phyloP scores from a whole-genome alignment of 805 yeast genomes.

The Yarrowia yakushimensis region DNA sequence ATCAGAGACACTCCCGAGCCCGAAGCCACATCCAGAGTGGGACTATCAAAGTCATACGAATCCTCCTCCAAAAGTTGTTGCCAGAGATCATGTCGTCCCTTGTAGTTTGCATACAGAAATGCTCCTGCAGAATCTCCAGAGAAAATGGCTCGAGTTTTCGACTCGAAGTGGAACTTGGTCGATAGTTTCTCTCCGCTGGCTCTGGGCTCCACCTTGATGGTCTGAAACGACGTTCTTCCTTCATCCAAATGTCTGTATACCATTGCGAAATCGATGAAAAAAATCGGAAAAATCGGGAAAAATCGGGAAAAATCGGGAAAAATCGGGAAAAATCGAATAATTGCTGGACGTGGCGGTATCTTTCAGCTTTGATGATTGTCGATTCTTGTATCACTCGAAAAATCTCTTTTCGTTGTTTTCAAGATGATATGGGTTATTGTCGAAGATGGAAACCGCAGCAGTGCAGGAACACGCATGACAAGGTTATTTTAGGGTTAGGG shows the following conservation, averaged over 20 bases:
- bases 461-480: too few species aligned
- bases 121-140: constrained; percentile 13
- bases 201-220: constrained; percentile 15
- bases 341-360: too few species aligned
- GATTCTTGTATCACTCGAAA: too few species aligned
- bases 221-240: background rate
- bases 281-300: background rate
- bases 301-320: background rate
- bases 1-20: constrained; percentile 20
- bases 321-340: too few species aligned
- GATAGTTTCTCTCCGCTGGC: background rate
- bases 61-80: background rate
- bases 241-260: background rate
- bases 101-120: constrained; percentile 22
- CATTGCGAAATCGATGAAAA: background rate
- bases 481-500: too few species aligned
- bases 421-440: too few species aligned
- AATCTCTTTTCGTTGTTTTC: too few species aligned
- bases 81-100: constrained; percentile 19
- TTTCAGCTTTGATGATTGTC: too few species aligned
- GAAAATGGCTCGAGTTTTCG: background rate
- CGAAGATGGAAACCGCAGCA: too few species aligned
- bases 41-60: background rate
- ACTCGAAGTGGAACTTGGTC: constrained; percentile 11
- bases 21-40: constrained; percentile 9